Percentiles rank a stretch among this genome's conserved stretches.
Conservation (phyloP, 106 monocot species). For the Platanthera guangdongensis region DNA sequence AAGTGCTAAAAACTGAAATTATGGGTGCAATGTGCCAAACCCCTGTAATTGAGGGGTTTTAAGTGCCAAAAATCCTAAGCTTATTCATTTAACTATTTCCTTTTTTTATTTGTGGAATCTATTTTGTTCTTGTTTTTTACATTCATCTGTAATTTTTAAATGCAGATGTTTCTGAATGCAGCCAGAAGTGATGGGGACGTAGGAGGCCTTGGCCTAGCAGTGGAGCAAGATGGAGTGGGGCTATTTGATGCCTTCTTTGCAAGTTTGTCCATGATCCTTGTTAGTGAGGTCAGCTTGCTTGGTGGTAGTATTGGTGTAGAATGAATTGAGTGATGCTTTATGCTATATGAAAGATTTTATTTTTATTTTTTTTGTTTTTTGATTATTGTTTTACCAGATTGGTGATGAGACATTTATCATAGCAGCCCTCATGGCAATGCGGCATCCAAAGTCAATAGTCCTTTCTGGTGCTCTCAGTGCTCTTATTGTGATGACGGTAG, state of each 20-base stretch:
- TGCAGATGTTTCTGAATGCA: constrained; percentile 40
- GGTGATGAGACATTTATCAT: constrained; percentile 99
- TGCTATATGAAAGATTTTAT: not conserved
- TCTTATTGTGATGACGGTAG: constrained; percentile 91
- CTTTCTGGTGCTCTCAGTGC: constrained; percentile 87
- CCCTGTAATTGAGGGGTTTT: too few species aligned
- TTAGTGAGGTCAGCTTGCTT: constrained; percentile 52
- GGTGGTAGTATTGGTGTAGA: not conserved
- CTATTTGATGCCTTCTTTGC: constrained; percentile 75
- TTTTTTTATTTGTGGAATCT: too few species aligned
- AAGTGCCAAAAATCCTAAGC: too few species aligned
- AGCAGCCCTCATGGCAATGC: constrained; percentile 96
- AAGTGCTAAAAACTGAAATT: too few species aligned
- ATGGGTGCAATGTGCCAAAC: too few species aligned
- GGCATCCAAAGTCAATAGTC: constrained; percentile 92
- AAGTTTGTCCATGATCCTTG: constrained; percentile 74
- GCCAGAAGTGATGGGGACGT: constrained; percentile 18
- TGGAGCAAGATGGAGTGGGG: constrained; percentile 36
- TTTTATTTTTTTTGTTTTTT: not conserved
- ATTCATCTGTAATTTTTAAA: not conserved
- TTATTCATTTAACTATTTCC: too few species aligned
- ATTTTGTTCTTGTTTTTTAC: not conserved
- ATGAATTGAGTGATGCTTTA: not conserved
- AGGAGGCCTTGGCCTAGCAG: constrained; percentile 13
- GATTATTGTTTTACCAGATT: constrained; percentile 37